These are phyloP conservation scores for Hyphodiscus sp. DNA, from an alignment of 2,329 filamentous ascomycete genomes.

Conservation along the genomic window DNA sequence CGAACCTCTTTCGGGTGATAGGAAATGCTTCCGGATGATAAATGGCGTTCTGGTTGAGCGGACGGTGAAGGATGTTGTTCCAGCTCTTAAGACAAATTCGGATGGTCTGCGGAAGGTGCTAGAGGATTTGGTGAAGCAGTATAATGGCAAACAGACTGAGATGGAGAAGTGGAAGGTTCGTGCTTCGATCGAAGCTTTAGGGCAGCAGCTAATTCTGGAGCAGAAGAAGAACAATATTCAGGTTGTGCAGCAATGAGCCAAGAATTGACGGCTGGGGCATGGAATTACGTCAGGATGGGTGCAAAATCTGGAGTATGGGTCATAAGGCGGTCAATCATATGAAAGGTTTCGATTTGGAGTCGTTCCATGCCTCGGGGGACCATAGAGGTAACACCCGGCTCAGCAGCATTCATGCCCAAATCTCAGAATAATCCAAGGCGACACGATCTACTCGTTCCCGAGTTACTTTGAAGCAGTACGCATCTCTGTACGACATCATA, in stretches of 20 bases:
- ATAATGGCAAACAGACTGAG: constrained; percentile 89
- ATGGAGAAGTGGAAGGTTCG: constrained; percentile 97
- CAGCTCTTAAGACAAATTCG: constrained; percentile 85
- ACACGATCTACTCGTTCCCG: constrained; percentile 5
- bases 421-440: constrained; percentile 9
- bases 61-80: constrained; percentile 87
- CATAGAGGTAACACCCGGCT: constrained; percentile 18
- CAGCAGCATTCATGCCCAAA: constrained; percentile 18
- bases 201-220: constrained; percentile 19
- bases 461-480: constrained; percentile 15
- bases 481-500: constrained; percentile 22
- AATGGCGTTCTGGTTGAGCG: constrained; percentile 94
- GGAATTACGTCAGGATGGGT: constrained; percentile 21
- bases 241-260: constrained; percentile 65
- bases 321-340: constrained; percentile 20
- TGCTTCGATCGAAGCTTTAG: constrained; percentile 8
- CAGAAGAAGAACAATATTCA: constrained; percentile 89
- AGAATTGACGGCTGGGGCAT: constrained; percentile 12
- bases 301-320: constrained; percentile 13
- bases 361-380: constrained; percentile 12
- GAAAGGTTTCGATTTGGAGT: constrained; percentile 4
- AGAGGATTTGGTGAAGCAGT: constrained; percentile 92
- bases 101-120: constrained; percentile 91
- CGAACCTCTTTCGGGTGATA: constrained; percentile 70
- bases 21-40: constrained; percentile 98